A percentile compares a stretch with the other conserved stretches of the same genome.
Conservation (phyloP, 176 grass and related monocot genomes). For the Pontederia paniculata region DNA sequence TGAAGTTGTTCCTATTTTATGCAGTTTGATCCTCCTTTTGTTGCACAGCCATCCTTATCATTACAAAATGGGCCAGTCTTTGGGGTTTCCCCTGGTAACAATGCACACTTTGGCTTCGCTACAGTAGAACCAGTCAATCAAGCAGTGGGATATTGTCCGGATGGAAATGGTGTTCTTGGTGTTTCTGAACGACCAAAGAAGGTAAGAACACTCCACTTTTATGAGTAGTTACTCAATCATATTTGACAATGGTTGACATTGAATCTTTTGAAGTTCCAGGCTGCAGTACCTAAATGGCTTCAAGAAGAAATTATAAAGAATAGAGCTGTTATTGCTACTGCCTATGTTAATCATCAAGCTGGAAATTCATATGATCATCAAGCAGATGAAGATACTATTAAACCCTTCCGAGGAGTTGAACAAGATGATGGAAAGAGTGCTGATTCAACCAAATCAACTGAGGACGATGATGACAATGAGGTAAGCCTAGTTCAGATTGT, state of each 20-base stretch:
- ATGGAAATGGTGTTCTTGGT: slow-evolving; percentile 39
- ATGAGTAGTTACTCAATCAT: not conserved
- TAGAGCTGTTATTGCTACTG: slow-evolving; percentile 38
- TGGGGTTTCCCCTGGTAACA: slow-evolving; percentile 35
- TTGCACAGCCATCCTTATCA: slow-evolving; percentile 12
- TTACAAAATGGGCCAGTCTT: slow-evolving; percentile 36
- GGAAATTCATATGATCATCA: slow-evolving; percentile 28
- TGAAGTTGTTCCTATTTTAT: slow-evolving; percentile 20
- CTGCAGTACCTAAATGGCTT: slow-evolving; percentile 92
- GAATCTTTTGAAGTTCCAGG: slow-evolving; percentile 31
- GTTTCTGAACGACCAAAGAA: slow-evolving; percentile 69
- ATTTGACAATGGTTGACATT: not conserved
- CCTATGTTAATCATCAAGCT: slow-evolving; percentile 19
- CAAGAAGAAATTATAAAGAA: slow-evolving; percentile 97
- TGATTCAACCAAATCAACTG: slow-evolving; percentile 51
- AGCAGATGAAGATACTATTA: slow-evolving; percentile 43
- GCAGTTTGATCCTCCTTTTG: slow-evolving; percentile 56
- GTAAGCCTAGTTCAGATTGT: slow-evolving; percentile 18
- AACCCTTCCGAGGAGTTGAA: slow-evolving; percentile 34
- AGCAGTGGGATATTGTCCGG: slow-evolving; percentile 38
- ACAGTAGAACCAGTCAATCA: slow-evolving; percentile 27
- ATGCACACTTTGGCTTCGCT: slow-evolving; percentile 56
- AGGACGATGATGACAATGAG: slow-evolving; percentile 77
- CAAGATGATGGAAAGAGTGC: slow-evolving; percentile 47
- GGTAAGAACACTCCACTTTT: slow-evolving; percentile 28